Base-by-base conservation (phyloP, 495 filamentous ascomycete species). In the Penicillium ochrochloron region DNA sequence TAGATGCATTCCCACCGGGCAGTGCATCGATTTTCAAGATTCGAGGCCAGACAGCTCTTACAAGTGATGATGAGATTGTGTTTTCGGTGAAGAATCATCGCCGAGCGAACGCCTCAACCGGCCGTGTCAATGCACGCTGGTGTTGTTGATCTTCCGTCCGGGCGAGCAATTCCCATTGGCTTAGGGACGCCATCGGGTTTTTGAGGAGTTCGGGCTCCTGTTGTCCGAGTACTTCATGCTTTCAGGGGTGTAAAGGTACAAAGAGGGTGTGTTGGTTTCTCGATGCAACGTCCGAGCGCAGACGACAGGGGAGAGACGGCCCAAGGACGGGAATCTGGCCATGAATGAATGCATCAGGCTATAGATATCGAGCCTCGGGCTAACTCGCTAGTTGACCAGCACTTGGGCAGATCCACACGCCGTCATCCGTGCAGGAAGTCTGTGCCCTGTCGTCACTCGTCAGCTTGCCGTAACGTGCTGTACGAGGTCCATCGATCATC, bases 351-450 rank as follows among this genome's bases (percentile, higher is more conserved):
- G 25, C 48, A 52, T 52, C 25, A 52, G 48, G 15, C 48, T 52
- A 31, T 10, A n/a, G 48, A 52, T 48, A 48, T 48, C 23, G 23
- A 52, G 23, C 15, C 48, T 52, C 48, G 48, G 48, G 48, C 25
- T 52, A 9, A n/a, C 10, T 52, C 25, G 25, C n/a, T 29, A 6
- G 25, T 31, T 31, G 25, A 7, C 10, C 25, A 31, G 48, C 4
- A 5, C 23, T 31, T 15, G 8, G 27, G 25, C 12, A 52, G 48
- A 31, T 52, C 48, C 48, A 52, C 48, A 31, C 27, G 11, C 9
- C 27, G 25, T 52, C 23, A 52, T 17, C 48, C 48, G 25, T 29
- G 48, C 48, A 52, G 48, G 48, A 31, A 52, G 48, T 52, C 48
- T 31, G 48, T 31, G 25, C 48, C 27, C 44, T 10, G 23, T 48